These are phyloP conservation scores for Phyllosticta citriasiana DNA, from an alignment of 2,329 filamentous ascomycete species.

Conservation along the genomic window DNA sequence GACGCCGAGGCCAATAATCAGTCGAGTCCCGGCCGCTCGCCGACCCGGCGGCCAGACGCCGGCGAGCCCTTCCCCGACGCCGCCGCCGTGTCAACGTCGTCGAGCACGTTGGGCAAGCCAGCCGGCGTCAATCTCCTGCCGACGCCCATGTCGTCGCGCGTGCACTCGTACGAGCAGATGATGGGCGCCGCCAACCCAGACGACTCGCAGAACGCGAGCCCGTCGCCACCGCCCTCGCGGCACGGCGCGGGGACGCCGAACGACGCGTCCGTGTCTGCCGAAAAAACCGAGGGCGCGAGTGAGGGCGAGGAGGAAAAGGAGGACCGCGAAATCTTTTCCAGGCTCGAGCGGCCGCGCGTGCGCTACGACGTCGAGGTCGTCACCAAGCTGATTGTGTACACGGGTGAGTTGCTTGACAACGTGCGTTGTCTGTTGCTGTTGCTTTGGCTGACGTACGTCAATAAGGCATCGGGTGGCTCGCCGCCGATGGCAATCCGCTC, in stretches of 20 bases:
- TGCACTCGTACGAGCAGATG: slow-evolving; percentile 60
- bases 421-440: neutral
- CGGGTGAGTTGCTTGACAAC: slow-evolving; percentile 48
- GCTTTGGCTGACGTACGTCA: neutral
- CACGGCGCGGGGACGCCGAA: slow-evolving; percentile 16
- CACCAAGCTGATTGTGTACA: slow-evolving; percentile 91
- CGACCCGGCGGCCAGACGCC: neutral
- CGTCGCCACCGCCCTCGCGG: slow-evolving; percentile 20
- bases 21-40: slow-evolving; percentile 10
- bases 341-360: slow-evolving; percentile 75
- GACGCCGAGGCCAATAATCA: slow-evolving; percentile 16
- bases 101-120: slow-evolving; percentile 23
- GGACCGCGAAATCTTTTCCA: slow-evolving; percentile 64
- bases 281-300: neutral
- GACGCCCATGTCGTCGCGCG: slow-evolving; percentile 35
- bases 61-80: slow-evolving; percentile 11
- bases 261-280: neutral
- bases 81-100: slow-evolving; percentile 16
- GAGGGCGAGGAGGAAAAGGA: slow-evolving; percentile 27
- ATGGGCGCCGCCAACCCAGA: slow-evolving; percentile 45
- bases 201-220: neutral
- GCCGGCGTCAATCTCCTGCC: slow-evolving; percentile 35
- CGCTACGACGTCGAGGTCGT: slow-evolving; percentile 98
- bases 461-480: slow-evolving; percentile 71
- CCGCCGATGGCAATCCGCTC: slow-evolving; percentile 63